Evolutionary conservation across 345 rosid genomes (phyloP).

Genomic region (Eutrema yunnanense): DNA sequence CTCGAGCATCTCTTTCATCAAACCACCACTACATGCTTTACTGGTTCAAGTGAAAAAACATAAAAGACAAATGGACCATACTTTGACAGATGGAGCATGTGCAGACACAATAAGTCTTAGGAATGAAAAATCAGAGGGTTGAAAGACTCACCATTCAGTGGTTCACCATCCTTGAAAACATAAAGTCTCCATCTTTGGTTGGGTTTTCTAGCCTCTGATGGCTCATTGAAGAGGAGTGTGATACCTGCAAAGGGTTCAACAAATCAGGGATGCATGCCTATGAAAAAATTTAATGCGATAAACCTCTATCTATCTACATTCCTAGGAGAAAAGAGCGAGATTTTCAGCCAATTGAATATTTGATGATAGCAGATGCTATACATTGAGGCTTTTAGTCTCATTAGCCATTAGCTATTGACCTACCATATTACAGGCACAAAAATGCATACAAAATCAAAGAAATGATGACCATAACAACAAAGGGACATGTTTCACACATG

Average conservation of each 20-base stretch:
- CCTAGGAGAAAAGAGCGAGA: background rate
- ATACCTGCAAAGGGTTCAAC: slow-evolving; percentile 46
- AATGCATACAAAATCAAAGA: background rate
- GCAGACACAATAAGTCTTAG: background rate
- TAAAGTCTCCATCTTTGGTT: slow-evolving; percentile 81
- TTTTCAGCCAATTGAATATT: background rate
- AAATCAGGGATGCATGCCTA: slow-evolving; percentile 3
- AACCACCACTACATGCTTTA: background rate
- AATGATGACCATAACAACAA: background rate
- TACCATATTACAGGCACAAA: background rate
- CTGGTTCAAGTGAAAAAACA: background rate
- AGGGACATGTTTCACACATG: slow-evolving; percentile 1
- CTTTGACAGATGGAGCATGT: background rate
- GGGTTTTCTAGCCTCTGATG: slow-evolving; percentile 91
- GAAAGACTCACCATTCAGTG: slow-evolving; percentile 55
- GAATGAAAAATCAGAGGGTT: background rate
- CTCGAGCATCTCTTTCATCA: background rate
- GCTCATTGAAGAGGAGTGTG: slow-evolving; percentile 81
- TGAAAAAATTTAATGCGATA: background rate
- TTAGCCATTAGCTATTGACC: background rate
- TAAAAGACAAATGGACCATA: slow-evolving; percentile 4
- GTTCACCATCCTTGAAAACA: slow-evolving; percentile 86
- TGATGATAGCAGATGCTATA: background rate
- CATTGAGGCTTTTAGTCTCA: background rate
- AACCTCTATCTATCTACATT: background rate